A percentile compares a stretch with the other conserved stretches of the same genome.
These are phyloP conservation scores for Sporothrix mexicana DNA, from an alignment of 2,329 filamentous ascomycete species.

Conservation along the genomic window DNA sequence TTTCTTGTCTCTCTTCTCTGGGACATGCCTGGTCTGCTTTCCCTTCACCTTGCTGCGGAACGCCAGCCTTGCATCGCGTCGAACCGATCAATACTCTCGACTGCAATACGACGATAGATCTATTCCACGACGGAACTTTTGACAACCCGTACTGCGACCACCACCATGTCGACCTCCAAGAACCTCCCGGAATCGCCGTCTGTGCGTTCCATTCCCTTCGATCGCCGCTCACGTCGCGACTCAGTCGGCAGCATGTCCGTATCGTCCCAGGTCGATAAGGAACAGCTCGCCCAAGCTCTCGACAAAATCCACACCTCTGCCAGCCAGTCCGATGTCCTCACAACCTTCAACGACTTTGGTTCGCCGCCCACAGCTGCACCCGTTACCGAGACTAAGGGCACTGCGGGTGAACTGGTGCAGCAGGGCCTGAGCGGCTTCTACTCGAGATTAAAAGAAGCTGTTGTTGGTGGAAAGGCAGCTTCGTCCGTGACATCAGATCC, in stretches of 20 bases:
- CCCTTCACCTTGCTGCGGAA: not conserved
- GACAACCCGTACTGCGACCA: not conserved
- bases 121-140: not conserved
- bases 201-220: conserved; percentile 41
- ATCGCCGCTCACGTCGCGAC: conserved; percentile 47
- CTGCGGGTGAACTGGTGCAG: conserved; percentile 76
- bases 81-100: not conserved
- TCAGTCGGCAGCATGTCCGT: conserved; percentile 54
- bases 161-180: conserved; percentile 30
- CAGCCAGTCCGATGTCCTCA: conserved; percentile 82
- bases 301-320: conserved; percentile 88
- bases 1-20: not conserved
- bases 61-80: not conserved
- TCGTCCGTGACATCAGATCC: conserved; percentile 38
- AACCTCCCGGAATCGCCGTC: conserved; percentile 42
- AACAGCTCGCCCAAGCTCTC: conserved; percentile 76
- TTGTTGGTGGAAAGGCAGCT: conserved; percentile 64
- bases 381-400: conserved; percentile 69
- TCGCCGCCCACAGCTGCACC: conserved; percentile 65
- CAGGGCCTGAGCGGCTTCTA: conserved; percentile 90
- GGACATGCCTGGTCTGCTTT: not conserved
- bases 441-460: conserved; percentile 79
- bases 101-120: too few species aligned
- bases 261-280: conserved; percentile 66
- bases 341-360: conserved; percentile 92